Conservation (phyloP, 345 rosid species). For the Lepidium aucheri region DNA sequence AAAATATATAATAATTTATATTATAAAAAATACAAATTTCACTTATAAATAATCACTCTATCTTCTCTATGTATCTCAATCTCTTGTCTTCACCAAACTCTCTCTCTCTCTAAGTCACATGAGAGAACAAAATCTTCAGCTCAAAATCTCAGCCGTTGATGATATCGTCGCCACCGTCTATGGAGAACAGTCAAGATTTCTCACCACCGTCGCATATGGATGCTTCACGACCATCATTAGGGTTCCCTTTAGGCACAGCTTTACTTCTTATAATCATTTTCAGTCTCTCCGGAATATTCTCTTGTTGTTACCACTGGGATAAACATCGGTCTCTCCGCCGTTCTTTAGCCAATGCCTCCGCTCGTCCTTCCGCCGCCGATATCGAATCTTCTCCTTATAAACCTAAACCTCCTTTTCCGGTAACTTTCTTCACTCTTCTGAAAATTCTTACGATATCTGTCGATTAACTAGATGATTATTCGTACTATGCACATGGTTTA, state of each 20-base stretch:
- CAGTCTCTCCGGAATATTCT: constrained; percentile 89
- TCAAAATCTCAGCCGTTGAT: constrained; percentile 34
- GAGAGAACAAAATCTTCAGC: constrained; percentile 12
- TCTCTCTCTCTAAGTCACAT: constrained; percentile 1
- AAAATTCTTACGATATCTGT: too few relatives aligned
- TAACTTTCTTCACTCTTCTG: constrained; percentile 13
- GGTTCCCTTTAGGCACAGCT: constrained; percentile 94
- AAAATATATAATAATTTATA: background rate
- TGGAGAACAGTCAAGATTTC: constrained; percentile 59
- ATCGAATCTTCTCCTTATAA: constrained; percentile 50
- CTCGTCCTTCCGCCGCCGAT: constrained; percentile 34
- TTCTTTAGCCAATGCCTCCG: constrained; percentile 33
- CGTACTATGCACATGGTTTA: too few relatives aligned
- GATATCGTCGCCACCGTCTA: constrained; percentile 13
- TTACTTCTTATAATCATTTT: constrained; percentile 72
- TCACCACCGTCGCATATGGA: constrained; percentile 78
- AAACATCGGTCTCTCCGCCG: constrained; percentile 83
- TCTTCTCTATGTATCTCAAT: background rate
- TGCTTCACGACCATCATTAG: constrained; percentile 82
- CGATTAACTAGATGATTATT: too few relatives aligned
- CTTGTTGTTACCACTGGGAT: constrained; percentile 99
- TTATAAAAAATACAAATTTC: background rate
- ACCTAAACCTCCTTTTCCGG: constrained; percentile 33
- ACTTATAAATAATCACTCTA: constrained; percentile 29
- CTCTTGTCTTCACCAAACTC: constrained; percentile 8